phyloP scores from a whole-genome alignment of 2,329 filamentous ascomycete genomes.

The Ilyonectria destructans region DNA sequence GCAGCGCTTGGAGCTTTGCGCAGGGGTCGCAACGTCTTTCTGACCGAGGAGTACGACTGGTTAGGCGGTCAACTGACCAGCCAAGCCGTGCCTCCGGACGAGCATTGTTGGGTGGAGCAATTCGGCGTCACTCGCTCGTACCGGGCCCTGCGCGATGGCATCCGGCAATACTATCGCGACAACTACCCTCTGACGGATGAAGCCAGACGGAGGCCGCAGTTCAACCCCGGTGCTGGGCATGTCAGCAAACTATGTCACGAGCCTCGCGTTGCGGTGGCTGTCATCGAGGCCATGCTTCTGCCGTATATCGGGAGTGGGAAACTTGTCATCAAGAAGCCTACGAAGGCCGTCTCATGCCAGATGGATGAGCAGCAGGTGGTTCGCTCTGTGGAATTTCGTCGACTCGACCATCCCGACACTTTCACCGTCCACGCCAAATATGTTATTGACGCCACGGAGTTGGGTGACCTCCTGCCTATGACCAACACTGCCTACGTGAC shows the following conservation, averaged over 20 bases:
- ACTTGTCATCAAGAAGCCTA: conserved; percentile 42
- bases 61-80: conserved; percentile 50
- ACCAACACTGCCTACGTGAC: conserved; percentile 47
- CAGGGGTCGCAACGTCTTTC: conserved; percentile 41
- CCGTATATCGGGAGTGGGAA: conserved; percentile 45
- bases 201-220: conserved; percentile 43
- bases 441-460: conserved; percentile 39
- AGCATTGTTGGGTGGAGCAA: conserved; percentile 51
- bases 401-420: not conserved
- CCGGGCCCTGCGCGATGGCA: conserved; percentile 43
- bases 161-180: conserved; percentile 48
- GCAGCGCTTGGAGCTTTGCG: conserved; percentile 48
- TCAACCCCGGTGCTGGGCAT: conserved; percentile 49
- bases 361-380: conserved; percentile 34
- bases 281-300: conserved; percentile 48
- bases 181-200: conserved; percentile 48
- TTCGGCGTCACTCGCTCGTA: conserved; percentile 50
- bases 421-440: conserved; percentile 36
- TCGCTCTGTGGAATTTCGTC: conserved; percentile 23
- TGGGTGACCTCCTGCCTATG: conserved; percentile 42
- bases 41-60: conserved; percentile 51
- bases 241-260: conserved; percentile 51
- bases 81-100: conserved; percentile 50
- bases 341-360: conserved; percentile 41
- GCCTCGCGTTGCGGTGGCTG: conserved; percentile 48